These are phyloP conservation scores for Hibiscus trionum DNA, from an alignment of 345 rosid genomes.

Conservation along the genomic window DNA sequence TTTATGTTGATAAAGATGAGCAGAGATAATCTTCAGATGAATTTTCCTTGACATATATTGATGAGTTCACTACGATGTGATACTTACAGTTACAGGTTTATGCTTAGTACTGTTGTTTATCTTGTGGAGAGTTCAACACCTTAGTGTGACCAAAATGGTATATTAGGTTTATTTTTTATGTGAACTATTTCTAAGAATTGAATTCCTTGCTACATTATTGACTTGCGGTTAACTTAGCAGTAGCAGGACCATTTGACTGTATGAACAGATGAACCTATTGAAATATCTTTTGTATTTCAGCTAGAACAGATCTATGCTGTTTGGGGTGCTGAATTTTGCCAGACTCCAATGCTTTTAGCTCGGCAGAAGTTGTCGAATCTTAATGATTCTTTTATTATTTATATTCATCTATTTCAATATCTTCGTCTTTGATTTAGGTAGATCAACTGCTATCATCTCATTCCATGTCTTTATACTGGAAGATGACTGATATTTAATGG, in stretches of 20 bases:
- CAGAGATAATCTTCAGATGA: background rate
- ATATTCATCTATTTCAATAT: no score
- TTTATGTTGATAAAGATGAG: conserved; percentile 2
- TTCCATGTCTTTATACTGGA: conserved; percentile 1
- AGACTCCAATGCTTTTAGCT: background rate
- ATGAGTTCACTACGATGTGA: background rate
- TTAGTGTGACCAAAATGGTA: no score
- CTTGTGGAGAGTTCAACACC: no score
- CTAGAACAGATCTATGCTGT: no score
- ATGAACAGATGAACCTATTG: background rate
- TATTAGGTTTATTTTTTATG: no score
- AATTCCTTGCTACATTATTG: background rate
- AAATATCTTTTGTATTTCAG: no score
- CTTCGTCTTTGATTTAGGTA: background rate
- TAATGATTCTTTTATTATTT: background rate
- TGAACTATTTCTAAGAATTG: background rate
- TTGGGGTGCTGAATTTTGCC: background rate
- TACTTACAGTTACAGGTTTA: background rate
- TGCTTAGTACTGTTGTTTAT: no score
- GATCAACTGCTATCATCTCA: background rate
- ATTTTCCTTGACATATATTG: background rate
- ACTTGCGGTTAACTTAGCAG: background rate
- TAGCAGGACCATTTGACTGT: background rate
- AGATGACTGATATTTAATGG: background rate
- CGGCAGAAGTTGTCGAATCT: background rate